These are phyloP conservation scores for Plasmodium reichenowi DNA, from an alignment of 169 alveolate species.

Conservation along the genomic window DNA sequence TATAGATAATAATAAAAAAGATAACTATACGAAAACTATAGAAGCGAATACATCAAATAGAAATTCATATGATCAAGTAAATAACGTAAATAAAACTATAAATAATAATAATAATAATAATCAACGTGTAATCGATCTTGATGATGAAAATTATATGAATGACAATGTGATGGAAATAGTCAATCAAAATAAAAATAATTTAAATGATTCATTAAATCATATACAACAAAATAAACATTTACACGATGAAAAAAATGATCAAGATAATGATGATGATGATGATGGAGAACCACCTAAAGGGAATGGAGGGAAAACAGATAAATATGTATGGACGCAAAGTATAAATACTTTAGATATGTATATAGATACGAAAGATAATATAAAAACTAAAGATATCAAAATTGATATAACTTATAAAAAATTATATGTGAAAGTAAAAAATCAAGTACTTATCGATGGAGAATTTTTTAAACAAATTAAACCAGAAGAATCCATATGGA, in stretches of 20 bases:
- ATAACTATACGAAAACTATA: constrained; percentile 1
- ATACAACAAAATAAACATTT: background rate
- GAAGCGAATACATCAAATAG: constrained; percentile 2
- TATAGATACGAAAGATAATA: constrained; percentile 73
- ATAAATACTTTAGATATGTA: constrained; percentile 85
- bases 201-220: background rate
- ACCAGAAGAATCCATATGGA: constrained; percentile 96
- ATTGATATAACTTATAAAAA: constrained; percentile 80
- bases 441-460: constrained; percentile 89
- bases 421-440: constrained; percentile 84
- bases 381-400: constrained; percentile 79
- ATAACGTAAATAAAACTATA: constrained; percentile 13
- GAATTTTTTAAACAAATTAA: constrained; percentile 92
- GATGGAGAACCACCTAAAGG: constrained; percentile 79
- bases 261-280: constrained; percentile 29
- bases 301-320: constrained; percentile 86
- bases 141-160: constrained; percentile 5
- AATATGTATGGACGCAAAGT: constrained; percentile 95
- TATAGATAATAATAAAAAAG: constrained; percentile 25
- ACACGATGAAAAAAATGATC: constrained; percentile 9
- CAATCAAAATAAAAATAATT: constrained; percentile 1
- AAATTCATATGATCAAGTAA: constrained; percentile 55
- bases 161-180: constrained; percentile 13
- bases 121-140: background rate
- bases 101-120: constrained; percentile 14